Conservation (phyloP, 2,329 filamentous ascomycete species). For the Aurifilum marmelostoma region DNA sequence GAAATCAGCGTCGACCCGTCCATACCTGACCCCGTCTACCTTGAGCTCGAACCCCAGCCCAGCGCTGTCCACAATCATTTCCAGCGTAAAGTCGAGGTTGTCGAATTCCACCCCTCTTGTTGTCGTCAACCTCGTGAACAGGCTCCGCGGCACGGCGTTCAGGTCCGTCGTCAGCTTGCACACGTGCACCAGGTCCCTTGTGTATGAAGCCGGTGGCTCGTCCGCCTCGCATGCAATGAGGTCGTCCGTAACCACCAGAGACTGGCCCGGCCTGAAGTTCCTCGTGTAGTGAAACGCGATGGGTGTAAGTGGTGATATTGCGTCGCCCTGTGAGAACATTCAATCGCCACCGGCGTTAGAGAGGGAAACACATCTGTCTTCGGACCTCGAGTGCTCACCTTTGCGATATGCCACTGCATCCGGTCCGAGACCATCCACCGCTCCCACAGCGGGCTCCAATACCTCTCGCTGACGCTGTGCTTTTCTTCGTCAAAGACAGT, state of each 20-base stretch:
- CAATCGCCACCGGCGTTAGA: slow-evolving; percentile 3
- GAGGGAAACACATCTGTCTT: not conserved
- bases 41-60: slow-evolving; percentile 77
- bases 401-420: slow-evolving; percentile 86
- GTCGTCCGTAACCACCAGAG: slow-evolving; percentile 77
- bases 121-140: slow-evolving; percentile 77
- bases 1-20: slow-evolving; percentile 77
- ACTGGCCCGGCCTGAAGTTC: slow-evolving; percentile 80
- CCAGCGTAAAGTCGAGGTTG: slow-evolving; percentile 79
- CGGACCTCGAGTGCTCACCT: slow-evolving; percentile 50
- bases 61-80: slow-evolving; percentile 81
- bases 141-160: slow-evolving; percentile 70
- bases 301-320: slow-evolving; percentile 72
- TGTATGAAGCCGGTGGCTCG: slow-evolving; percentile 63
- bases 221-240: slow-evolving; percentile 76
- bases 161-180: slow-evolving; percentile 82
- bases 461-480: slow-evolving; percentile 72
- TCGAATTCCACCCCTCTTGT: slow-evolving; percentile 81
- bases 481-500: slow-evolving; percentile 78
- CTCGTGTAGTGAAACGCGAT: slow-evolving; percentile 85
- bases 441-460: slow-evolving; percentile 81
- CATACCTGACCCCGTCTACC: slow-evolving; percentile 77
- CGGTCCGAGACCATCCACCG: slow-evolving; percentile 81
- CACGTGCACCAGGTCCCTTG: slow-evolving; percentile 68
- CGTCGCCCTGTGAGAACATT: slow-evolving; percentile 60